phyloP scores from a whole-genome alignment of 2,329 filamentous ascomycete genomes.

The Colletotrichum agaves region DNA sequence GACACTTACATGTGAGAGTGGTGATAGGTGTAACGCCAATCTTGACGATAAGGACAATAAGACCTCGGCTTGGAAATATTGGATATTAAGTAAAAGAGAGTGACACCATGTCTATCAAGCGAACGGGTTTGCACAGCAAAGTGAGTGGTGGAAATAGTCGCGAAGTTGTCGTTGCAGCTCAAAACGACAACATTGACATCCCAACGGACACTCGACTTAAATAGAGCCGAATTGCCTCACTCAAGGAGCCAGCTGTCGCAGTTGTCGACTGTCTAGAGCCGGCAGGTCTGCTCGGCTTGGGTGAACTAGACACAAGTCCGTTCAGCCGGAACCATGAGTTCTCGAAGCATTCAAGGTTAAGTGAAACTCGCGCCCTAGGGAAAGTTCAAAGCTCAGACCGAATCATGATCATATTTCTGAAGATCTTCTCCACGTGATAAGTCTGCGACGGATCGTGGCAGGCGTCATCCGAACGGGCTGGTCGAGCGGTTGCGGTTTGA shows the following conservation, averaged over 20 bases:
- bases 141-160: neutral
- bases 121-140: constrained; percentile 21
- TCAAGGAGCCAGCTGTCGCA: neutral
- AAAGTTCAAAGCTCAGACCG: neutral
- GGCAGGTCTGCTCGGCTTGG: neutral
- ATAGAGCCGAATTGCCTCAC: neutral
- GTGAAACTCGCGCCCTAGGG: constrained; percentile 24
- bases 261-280: neutral
- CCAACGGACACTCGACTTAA: neutral
- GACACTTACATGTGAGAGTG: constrained; percentile 42
- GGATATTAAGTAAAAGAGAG: neutral
- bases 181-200: neutral
- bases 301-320: constrained; percentile 1
- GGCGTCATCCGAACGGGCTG: constrained; percentile 34
- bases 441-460: constrained; percentile 8
- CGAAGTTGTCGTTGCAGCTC: neutral
- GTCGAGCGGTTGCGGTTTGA: constrained; percentile 25
- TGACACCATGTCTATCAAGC: constrained; percentile 34
- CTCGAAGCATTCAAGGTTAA: neutral
- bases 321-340: neutral
- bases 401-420: neutral
- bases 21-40: constrained; percentile 42
- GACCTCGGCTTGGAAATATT: neutral
- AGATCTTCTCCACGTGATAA: neutral
- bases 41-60: neutral